A percentile compares a stretch with the other conserved stretches of the same genome.
Evolutionary conservation across 768 basidiomycete species (phyloP).

Genomic region (Kwoniella sp.): DNA sequence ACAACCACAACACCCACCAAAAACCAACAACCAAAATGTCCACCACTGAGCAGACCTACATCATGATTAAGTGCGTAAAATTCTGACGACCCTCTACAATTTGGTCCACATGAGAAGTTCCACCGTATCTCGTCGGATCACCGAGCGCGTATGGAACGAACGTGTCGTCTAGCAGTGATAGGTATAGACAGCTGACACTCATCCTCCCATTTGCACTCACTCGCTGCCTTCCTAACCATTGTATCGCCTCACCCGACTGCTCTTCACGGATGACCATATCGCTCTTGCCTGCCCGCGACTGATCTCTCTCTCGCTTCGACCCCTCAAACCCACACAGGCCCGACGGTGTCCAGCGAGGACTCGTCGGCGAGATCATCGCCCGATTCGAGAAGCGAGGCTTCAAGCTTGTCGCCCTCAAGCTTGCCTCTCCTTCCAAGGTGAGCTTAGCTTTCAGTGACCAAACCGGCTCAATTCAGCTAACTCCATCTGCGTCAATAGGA

Average conservation of each 20-base stretch:
- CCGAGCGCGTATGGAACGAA: background rate
- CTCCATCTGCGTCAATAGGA: slow-evolving; percentile 47
- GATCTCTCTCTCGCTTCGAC: slow-evolving; percentile 14
- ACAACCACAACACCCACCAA: background rate
- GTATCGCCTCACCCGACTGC: background rate
- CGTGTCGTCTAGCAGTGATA: background rate
- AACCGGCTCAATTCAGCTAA: background rate
- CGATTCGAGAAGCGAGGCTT: slow-evolving; percentile 98
- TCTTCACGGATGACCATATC: slow-evolving; percentile 10
- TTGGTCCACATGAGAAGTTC: too few species aligned
- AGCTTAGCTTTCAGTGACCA: slow-evolving; percentile 5
- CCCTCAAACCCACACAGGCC: slow-evolving; percentile 64
- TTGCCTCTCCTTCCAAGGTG: slow-evolving; percentile 71
- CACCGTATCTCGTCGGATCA: background rate
- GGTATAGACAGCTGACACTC: background rate
- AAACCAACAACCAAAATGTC: slow-evolving; percentile 62
- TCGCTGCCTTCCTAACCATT: slow-evolving; percentile 41
- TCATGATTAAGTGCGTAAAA: slow-evolving; percentile 87
- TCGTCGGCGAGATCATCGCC: slow-evolving; percentile 91
- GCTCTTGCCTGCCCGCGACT: slow-evolving; percentile 2
- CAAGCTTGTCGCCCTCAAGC: slow-evolving; percentile 94
- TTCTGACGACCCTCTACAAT: too few species aligned
- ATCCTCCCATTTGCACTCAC: background rate
- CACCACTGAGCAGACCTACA: slow-evolving; percentile 86
- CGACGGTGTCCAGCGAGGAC: slow-evolving; percentile 95